phyloP scores from a whole-genome alignment of 2,329 filamentous ascomycete genomes.

The Exophiala sp. region DNA sequence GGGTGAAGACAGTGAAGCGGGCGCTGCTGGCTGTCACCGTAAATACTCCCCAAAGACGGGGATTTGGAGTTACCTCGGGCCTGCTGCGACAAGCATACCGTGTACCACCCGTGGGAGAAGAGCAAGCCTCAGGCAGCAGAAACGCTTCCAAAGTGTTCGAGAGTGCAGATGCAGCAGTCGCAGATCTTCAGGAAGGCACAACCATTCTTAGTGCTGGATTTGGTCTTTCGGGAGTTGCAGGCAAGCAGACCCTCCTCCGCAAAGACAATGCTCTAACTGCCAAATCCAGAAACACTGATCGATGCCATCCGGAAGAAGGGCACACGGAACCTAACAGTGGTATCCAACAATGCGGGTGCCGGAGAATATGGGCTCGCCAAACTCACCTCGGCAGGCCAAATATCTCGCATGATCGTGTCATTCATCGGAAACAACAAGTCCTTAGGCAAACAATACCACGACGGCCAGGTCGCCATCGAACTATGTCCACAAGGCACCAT shows the following conservation, averaged over 20 bases:
- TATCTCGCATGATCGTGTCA: constrained; percentile 69
- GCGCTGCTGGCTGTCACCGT: too few relatives aligned
- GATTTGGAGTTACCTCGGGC: constrained; percentile 1
- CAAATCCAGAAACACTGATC: constrained; percentile 62
- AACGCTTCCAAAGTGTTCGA: constrained; percentile 36
- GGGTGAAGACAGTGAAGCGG: neutral
- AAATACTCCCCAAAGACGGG: neutral
- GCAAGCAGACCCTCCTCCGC: constrained; percentile 36
- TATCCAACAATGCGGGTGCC: constrained; percentile 77
- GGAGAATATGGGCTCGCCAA: constrained; percentile 66
- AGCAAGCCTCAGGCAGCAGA: constrained; percentile 8
- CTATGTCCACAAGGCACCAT: constrained; percentile 89
- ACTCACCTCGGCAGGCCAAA: constrained; percentile 67
- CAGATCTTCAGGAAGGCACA: constrained; percentile 66
- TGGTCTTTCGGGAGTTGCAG: constrained; percentile 74
- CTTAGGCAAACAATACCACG: constrained; percentile 86
- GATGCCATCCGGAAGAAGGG: constrained; percentile 62
- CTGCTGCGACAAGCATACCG: neutral
- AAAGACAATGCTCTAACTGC: neutral
- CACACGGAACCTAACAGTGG: constrained; percentile 61
- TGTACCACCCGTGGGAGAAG: neutral
- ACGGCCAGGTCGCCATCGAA: constrained; percentile 82
- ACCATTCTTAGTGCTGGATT: constrained; percentile 75
- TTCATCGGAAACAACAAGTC: constrained; percentile 81
- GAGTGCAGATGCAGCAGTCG: constrained; percentile 63